Evolutionary conservation across 2,329 filamentous ascomycete species (phyloP).

Genomic region (Fusarium sp.): DNA sequence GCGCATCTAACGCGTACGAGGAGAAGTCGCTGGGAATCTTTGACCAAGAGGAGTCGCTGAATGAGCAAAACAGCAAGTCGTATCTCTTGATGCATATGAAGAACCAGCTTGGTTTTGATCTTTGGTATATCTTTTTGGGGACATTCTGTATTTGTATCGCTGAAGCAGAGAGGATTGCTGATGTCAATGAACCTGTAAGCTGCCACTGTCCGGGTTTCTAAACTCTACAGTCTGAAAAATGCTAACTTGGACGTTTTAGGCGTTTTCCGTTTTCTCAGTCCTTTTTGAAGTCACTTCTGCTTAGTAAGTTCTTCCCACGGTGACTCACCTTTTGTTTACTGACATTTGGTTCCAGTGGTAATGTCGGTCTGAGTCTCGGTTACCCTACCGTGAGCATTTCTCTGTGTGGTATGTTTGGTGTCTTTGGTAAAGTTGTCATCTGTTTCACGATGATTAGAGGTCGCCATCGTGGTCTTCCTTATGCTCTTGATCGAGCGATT

Average conservation of each 20-base stretch:
- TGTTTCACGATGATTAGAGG: constrained; percentile 54
- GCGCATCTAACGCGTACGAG: constrained; percentile 70
- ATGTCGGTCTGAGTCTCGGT: constrained; percentile 52
- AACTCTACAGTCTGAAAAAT: too few species aligned
- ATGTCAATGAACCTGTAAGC: constrained; percentile 41
- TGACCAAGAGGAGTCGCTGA: constrained; percentile 32
- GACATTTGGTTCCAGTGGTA: constrained; percentile 40
- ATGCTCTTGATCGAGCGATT: constrained; percentile 51
- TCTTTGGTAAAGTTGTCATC: constrained; percentile 51
- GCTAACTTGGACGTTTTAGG: constrained; percentile 14
- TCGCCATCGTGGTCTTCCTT: constrained; percentile 51
- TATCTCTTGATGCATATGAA: constrained; percentile 51
- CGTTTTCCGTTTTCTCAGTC: constrained; percentile 48
- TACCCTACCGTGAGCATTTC: constrained; percentile 47
- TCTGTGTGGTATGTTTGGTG: constrained; percentile 47
- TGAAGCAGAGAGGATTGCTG: constrained; percentile 40
- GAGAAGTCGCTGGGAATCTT: constrained; percentile 72
- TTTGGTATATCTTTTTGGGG: constrained; percentile 57
- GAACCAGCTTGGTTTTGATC: constrained; percentile 55
- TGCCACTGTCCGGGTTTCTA: accelerated
- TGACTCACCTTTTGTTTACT: accelerated
- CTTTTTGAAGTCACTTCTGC: constrained; percentile 51
- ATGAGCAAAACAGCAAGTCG: constrained; percentile 44
- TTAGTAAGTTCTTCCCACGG: constrained; percentile 40
- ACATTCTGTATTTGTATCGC: constrained; percentile 52